Conservation (phyloP, 2,329 filamentous ascomycete species). For the Verticillium longisporum region DNA sequence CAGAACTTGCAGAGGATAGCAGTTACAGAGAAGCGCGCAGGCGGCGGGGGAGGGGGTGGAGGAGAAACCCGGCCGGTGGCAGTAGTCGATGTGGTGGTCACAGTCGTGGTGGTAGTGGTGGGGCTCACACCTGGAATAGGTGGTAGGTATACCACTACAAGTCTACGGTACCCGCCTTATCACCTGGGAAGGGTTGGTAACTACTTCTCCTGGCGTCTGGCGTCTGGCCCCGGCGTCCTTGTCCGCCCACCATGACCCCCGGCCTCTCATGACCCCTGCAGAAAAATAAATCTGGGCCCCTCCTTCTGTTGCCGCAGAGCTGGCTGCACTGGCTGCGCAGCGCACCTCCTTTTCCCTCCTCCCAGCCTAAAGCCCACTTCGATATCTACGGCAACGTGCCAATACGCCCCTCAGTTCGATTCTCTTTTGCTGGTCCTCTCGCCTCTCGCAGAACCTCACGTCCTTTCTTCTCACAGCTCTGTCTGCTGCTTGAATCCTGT, state of each 20-base stretch:
- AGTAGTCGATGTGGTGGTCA: neutral
- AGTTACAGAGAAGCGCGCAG: neutral
- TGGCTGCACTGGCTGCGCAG: neutral
- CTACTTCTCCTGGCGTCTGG: neutral
- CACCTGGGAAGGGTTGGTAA: no score
- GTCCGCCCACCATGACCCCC: neutral
- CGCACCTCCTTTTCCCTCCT: conserved; percentile 8
- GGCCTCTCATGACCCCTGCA: conserved; percentile 3
- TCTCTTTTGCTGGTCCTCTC: neutral
- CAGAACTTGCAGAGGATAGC: neutral
- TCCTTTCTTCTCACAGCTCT: neutral
- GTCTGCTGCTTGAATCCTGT: neutral
- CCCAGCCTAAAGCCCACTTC: conserved; percentile 4
- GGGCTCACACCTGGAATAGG: neutral
- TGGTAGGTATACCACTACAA: no score
- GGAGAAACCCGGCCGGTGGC: neutral
- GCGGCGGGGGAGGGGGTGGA: no score
- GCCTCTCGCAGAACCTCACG: conserved; percentile 3
- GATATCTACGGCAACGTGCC: conserved; percentile 12
- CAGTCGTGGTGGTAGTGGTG: neutral
- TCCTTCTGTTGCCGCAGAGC: conserved; percentile 16
- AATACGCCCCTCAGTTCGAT: neutral
- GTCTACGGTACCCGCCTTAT: no score
- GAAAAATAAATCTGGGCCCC: conserved; percentile 31
- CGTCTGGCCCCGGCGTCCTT: neutral